Evolutionary conservation across 768 basidiomycete species (phyloP).

Genomic region (Tricholoma flavovirens): DNA sequence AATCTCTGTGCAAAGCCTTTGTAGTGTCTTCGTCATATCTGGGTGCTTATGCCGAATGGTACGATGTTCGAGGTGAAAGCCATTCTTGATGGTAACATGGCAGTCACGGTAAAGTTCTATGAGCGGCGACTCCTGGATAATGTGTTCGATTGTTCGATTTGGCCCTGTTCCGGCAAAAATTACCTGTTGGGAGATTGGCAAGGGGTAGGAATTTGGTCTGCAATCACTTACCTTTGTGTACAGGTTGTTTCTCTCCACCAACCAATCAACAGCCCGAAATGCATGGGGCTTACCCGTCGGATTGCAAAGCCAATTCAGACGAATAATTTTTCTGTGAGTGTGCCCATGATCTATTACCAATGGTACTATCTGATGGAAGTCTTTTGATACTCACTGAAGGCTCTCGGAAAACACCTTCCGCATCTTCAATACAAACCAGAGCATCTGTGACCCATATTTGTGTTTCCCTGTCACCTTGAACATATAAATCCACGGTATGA

Average conservation of each 20-base stretch:
- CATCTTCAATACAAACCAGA: constrained; percentile 20
- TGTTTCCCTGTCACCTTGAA: constrained; percentile 18
- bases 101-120: too few species aligned
- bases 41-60: too few species aligned
- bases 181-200: neutral
- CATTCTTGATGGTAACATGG: too few species aligned
- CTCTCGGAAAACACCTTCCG: neutral
- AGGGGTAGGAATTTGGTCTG: neutral
- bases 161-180: constrained; percentile 11
- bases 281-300: constrained; percentile 17
- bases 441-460: constrained; percentile 10
- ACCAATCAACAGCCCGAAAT: constrained; percentile 7
- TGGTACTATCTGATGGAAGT: neutral
- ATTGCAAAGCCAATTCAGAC: too few species aligned
- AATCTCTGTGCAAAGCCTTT: too few species aligned
- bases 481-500: constrained; percentile 21
- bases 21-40: too few species aligned
- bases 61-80: too few species aligned
- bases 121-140: too few species aligned
- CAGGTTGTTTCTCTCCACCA: constrained; percentile 25
- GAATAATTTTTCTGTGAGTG: neutral
- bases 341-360: neutral
- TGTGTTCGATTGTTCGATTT: too few species aligned
- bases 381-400: neutral
- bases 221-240: constrained; percentile 31